Base-by-base conservation (phyloP, 2,329 filamentous ascomycete species). In the Colletotrichum tropicicola region DNA sequence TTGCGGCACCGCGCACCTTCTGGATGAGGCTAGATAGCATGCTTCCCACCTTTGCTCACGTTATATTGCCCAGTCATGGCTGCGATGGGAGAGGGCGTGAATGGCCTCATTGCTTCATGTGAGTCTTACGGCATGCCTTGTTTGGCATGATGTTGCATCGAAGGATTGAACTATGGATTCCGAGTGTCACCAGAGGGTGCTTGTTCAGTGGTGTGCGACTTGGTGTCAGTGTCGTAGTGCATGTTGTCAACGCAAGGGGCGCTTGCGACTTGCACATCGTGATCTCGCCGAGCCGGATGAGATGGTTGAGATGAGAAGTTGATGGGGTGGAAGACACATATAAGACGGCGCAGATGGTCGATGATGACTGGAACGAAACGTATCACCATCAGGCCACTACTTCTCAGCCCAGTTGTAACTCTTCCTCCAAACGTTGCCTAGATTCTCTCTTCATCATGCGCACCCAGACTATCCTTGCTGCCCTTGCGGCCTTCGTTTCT, bases 401-500 rank as follows among this genome's bases (percentile, higher is more conserved):
- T n/a, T n/a, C n/a, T n/a, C 25, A 10, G 10, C 39, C 5, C 19
- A n/a, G n/a, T 17, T 19, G 13, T 12, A 15, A 9, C 19, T 21
- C 12, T 25, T 15, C 19, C 21, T 5, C 21, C 10, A 27, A 12
- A 19, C 17, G n/a, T 7, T 35, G 30, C 19, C 32, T 13, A 15
- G 17, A 43, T 43, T 35, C 9, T 35, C 30, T 44, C 54, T 44
- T 19, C 51, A 57, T 13, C 6, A 61, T 65, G 62, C 58, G 45
- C 3, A 28, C 35, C 23, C 57, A 63, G 23, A 56, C 12, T 15
- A 49, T 65, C 10, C 35, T 65, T 10, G 37, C 49, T 12, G 28
- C 62, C 21, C 32, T 65, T 23, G 62, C 30, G 17, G 58, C 44
- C 23, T 65, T 37, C 41, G 17, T 35, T 43, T 64, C 60, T 4